Evolutionary conservation across 2,329 filamentous ascomycete species (phyloP).

Genomic region (Albophoma yamanashiensis): DNA sequence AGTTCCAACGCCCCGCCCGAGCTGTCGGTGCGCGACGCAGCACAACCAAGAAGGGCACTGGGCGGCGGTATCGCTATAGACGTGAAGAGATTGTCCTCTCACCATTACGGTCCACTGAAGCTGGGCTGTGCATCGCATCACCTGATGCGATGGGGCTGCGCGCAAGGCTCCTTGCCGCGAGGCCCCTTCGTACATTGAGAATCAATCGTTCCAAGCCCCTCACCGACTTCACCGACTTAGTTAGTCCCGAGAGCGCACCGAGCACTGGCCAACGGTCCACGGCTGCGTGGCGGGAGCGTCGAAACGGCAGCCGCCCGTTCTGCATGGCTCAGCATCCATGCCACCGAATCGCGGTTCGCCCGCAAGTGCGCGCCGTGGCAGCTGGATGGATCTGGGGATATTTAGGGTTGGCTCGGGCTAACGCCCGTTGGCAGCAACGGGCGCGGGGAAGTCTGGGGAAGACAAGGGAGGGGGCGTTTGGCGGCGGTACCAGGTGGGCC

Average conservation of each 20-base stretch:
- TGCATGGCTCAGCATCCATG: background rate
- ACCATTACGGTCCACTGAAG: background rate
- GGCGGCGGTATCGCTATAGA: background rate
- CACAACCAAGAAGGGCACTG: background rate
- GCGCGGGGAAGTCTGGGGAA: background rate
- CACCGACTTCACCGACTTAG: no score
- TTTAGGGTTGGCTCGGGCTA: background rate
- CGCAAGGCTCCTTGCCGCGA: background rate
- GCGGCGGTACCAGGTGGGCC: background rate
- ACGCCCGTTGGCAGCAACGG: background rate
- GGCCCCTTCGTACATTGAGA: background rate
- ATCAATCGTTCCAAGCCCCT: background rate
- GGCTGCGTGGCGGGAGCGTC: background rate
- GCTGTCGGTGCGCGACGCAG: background rate
- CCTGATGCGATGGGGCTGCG: background rate
- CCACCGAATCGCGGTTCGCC: background rate
- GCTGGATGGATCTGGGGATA: background rate
- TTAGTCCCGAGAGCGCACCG: background rate
- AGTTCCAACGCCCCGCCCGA: background rate
- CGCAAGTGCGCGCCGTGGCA: background rate
- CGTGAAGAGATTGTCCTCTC: background rate
- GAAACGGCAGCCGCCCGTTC: background rate
- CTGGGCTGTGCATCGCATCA: background rate
- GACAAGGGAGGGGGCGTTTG: background rate
- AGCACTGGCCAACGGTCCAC: background rate